phyloP scores from a whole-genome alignment of 495 filamentous ascomycete genomes.

The Tuber umbilicatum region DNA sequence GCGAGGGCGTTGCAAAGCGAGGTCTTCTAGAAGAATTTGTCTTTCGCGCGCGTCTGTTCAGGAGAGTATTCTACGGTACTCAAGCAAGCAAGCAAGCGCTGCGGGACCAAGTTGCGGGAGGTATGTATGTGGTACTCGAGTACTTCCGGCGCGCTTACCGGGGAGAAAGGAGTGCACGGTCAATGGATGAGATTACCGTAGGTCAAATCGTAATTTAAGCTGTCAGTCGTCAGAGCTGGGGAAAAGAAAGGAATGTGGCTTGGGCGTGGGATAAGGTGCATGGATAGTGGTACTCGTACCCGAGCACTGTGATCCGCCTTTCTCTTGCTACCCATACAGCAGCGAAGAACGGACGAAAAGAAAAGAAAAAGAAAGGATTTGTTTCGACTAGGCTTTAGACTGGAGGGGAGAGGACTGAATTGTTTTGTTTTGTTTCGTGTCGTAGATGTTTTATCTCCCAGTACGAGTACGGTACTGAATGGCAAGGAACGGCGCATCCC shows the following conservation, averaged over 20 bases:
- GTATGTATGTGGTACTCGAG: not conserved
- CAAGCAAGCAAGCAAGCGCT: not conserved
- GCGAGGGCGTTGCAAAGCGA: not conserved
- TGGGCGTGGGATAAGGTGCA: not conserved
- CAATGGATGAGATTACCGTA: not conserved
- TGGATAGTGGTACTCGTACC: not conserved
- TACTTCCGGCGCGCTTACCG: conserved; percentile 2
- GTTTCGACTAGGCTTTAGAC: not conserved
- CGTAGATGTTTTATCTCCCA: not conserved
- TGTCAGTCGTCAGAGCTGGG: not conserved
- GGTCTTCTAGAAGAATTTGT: not conserved
- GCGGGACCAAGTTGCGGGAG: not conserved
- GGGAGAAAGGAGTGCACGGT: not conserved
- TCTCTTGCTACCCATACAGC: not conserved
- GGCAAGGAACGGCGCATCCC: not conserved
- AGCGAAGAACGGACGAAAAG: not conserved
- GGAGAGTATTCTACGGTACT: not conserved
- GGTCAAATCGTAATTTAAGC: not conserved
- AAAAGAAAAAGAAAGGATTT: not conserved
- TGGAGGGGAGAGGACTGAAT: not conserved
- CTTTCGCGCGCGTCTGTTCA: not conserved
- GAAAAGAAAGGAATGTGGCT: not conserved
- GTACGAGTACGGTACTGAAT: not conserved
- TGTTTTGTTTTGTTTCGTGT: not conserved
- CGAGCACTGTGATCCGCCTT: not conserved